Percentiles rank a stretch among this genome's conserved stretches.
These are phyloP conservation scores for Stellera chamaejasme DNA, from an alignment of 345 rosid genomes.

Conservation along the genomic window DNA sequence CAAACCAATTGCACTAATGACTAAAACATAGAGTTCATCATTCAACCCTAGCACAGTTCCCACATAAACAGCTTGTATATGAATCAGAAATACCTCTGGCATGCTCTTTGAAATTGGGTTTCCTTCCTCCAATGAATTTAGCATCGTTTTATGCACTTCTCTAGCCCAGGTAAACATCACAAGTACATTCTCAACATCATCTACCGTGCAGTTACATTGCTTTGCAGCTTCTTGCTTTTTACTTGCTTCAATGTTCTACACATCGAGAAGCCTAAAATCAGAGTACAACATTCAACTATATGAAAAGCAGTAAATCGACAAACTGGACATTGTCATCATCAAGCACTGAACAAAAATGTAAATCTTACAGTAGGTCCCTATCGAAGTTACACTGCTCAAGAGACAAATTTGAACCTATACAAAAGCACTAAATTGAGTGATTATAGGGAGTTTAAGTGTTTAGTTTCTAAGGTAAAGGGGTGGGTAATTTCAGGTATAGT, in stretches of 20 bases:
- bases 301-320: not conserved
- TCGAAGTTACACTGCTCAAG: no score
- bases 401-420: not conserved
- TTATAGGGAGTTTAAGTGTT: no score
- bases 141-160: slow-evolving; percentile 62
- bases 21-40: slow-evolving; percentile 3
- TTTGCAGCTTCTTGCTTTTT: slow-evolving; percentile 86
- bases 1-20: not conserved
- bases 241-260: slow-evolving; percentile 71
- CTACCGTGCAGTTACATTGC: slow-evolving; percentile 64
- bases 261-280: slow-evolving; percentile 42
- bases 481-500: no score
- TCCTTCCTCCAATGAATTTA: slow-evolving; percentile 68
- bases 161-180: slow-evolving; percentile 87
- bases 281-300: slow-evolving; percentile 20
- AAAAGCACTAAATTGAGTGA: no score
- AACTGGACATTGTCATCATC: not conserved
- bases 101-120: slow-evolving; percentile 79
- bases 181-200: slow-evolving; percentile 75
- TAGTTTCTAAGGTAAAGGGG: no score
- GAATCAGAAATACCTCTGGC: slow-evolving; percentile 50
- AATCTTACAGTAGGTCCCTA: no score
- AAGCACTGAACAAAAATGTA: not conserved
- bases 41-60: not conserved
- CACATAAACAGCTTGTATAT: not conserved